Conservation (phyloP, 2,329 filamentous ascomycete species). For the Cladorrhinum sp. region DNA sequence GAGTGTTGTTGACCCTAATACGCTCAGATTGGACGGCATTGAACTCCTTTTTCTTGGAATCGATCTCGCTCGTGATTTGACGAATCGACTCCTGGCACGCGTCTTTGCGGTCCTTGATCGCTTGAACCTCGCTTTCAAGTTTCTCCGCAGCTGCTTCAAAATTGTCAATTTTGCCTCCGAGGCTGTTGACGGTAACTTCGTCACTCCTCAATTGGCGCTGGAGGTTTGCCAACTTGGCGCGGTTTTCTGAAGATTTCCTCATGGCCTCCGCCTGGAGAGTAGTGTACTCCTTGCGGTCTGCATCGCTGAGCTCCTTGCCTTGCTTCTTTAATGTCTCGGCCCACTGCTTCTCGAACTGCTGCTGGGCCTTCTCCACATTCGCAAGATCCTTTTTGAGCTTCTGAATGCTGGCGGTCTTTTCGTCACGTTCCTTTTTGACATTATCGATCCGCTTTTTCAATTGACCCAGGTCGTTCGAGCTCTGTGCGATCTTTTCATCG, state of each 20-base stretch:
- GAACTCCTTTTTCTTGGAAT: constrained; percentile 84
- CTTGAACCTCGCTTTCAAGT: constrained; percentile 66
- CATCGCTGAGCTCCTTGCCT: constrained; percentile 79
- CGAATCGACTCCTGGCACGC: constrained; percentile 61
- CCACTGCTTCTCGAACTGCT: constrained; percentile 85
- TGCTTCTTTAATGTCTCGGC: constrained; percentile 79
- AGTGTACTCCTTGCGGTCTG: constrained; percentile 88
- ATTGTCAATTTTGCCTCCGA: constrained; percentile 83
- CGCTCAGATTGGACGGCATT: constrained; percentile 83
- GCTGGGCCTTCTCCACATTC: constrained; percentile 83
- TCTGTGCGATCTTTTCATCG: constrained; percentile 85
- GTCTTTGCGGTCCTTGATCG: constrained; percentile 65
- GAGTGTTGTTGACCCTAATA: constrained; percentile 73
- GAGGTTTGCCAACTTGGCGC: constrained; percentile 81
- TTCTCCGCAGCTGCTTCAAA: constrained; percentile 71
- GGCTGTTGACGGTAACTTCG: constrained; percentile 81
- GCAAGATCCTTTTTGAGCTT: constrained; percentile 77
- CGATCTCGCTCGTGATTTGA: constrained; percentile 72
- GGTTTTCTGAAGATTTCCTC: constrained; percentile 74
- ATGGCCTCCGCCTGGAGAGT: constrained; percentile 79
- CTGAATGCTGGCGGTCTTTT: constrained; percentile 64
- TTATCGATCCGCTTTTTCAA: constrained; percentile 66
- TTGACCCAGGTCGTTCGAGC: constrained; percentile 65
- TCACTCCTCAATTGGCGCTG: constrained; percentile 86
- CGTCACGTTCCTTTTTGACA: constrained; percentile 72